These are phyloP conservation scores for Fomitopsis serialis DNA, from an alignment of 768 basidiomycete genomes.

Conservation along the genomic window DNA sequence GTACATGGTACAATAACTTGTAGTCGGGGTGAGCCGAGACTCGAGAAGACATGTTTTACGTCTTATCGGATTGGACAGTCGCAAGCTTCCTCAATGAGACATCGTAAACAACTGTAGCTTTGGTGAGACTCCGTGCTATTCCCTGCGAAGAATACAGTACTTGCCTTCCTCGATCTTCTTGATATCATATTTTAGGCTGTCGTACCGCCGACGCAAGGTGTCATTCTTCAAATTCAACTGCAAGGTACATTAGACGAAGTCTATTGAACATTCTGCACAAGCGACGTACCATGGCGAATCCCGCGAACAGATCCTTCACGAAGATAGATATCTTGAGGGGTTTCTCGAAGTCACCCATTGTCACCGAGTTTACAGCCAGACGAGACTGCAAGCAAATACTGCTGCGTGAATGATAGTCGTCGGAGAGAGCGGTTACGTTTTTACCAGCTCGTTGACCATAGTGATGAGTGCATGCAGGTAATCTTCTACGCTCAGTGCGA, in stretches of 20 bases:
- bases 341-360: conserved; percentile 73
- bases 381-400: conserved; percentile 46
- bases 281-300: conserved; percentile 67
- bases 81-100: conserved; percentile 70
- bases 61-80: conserved; percentile 6
- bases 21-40: no score
- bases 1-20: not conserved
- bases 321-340: conserved; percentile 74
- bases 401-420: not conserved
- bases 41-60: no score
- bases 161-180: conserved; percentile 86
- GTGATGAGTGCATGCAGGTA: conserved; percentile 78
- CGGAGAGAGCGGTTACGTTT: conserved; percentile 8
- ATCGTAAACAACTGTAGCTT: conserved; percentile 70
- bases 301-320: conserved; percentile 78
- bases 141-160: conserved; percentile 7
- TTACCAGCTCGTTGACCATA: conserved; percentile 75
- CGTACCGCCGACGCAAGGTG: conserved; percentile 65
- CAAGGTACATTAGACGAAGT: not conserved
- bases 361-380: conserved; percentile 78
- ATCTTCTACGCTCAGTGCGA: conserved; percentile 65
- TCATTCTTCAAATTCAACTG: conserved; percentile 85
- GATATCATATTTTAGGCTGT: conserved; percentile 80
- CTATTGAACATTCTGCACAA: not conserved
- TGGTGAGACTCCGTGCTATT: not conserved